Evolutionary conservation across 2,329 filamentous ascomycete species (phyloP), one percentile per base, ranked within the genome.

Genomic region (Neofusicoccum umdonicola): DNA sequence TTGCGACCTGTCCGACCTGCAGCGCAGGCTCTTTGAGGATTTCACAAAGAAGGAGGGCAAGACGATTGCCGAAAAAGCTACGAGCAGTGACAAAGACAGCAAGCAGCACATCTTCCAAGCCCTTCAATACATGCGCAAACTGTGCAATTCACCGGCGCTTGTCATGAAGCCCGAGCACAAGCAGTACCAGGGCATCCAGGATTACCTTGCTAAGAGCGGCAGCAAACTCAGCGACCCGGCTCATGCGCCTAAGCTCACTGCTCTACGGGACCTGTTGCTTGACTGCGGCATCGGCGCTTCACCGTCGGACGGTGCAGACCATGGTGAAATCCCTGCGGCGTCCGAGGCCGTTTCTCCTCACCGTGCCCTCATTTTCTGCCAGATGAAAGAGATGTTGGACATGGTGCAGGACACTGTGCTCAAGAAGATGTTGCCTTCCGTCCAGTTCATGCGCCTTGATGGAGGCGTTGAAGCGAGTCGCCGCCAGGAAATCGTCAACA

Each of bases 321-420:
- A 69, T 39, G 84, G 86, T 57, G 87, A 92, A 52, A 68, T 90
- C 12, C 64, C 64, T 4, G 82, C 85, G 1, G 85, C 84, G 65
- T 82, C 84, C 48, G 87, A 92, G 76, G 96, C 93, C 45, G 96
- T 99, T 76, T 97, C 95, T 67, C 95, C 94, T 35, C 95, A 99
- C 75, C 91, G 95, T 50, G 96, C 95, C 0, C 86, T 99, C 34
- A 90, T 99, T 69, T 99, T 99, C 83, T 99, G 95, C 73, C 95
- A 99, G 77, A 97, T 99, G 92, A 99, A 99, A 80, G 95, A 99
- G 77, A 99, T 99, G 96, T 85, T 99, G 27, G 95, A 99, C 77
- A 98, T 99, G 87, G 96, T 99, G 2, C 93, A 98, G 75, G 92
- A 90, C 71, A 93, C 94, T 65, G 95, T 99, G 0, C 81, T 99